phyloP scores from a whole-genome alignment of 2,329 filamentous ascomycete species.

The Fusarium scirpi region DNA sequence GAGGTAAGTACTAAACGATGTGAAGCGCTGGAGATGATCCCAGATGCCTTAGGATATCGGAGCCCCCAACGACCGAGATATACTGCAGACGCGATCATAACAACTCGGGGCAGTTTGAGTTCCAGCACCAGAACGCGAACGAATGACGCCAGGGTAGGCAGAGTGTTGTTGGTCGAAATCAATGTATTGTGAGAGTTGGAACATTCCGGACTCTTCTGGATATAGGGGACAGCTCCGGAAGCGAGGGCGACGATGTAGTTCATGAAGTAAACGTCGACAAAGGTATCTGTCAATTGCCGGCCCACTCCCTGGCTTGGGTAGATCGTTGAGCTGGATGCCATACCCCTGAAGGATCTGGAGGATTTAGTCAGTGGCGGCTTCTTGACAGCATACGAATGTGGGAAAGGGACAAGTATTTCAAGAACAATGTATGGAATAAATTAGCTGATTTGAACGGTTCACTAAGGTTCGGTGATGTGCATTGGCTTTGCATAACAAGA shows the following conservation, averaged over 20 bases:
- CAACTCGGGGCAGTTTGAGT: not conserved
- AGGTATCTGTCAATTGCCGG: not conserved
- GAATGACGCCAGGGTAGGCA: not conserved
- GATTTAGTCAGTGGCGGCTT: too few relatives aligned
- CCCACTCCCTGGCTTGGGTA: not conserved
- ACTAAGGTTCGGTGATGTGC: too few relatives aligned
- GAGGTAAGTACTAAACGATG: not conserved
- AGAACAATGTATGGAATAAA: too few relatives aligned
- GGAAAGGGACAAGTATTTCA: too few relatives aligned
- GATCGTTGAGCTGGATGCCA: not conserved
- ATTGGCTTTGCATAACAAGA: too few relatives aligned
- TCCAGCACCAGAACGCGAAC: not conserved
- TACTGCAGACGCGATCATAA: not conserved
- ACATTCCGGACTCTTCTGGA: too few relatives aligned
- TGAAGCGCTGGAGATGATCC: not conserved
- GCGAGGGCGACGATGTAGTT: not conserved
- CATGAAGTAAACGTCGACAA: constrained; percentile 13
- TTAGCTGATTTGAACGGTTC: too few relatives aligned
- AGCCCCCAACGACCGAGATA: constrained; percentile 1
- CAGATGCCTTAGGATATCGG: not conserved
- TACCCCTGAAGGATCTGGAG: too few relatives aligned
- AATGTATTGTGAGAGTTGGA: not conserved
- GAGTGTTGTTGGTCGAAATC: not conserved
- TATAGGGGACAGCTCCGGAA: not conserved
- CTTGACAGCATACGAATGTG: too few relatives aligned